phyloP scores from a whole-genome alignment of 352 stramenopile genomes.

The Aphanomyces cochlioides region DNA sequence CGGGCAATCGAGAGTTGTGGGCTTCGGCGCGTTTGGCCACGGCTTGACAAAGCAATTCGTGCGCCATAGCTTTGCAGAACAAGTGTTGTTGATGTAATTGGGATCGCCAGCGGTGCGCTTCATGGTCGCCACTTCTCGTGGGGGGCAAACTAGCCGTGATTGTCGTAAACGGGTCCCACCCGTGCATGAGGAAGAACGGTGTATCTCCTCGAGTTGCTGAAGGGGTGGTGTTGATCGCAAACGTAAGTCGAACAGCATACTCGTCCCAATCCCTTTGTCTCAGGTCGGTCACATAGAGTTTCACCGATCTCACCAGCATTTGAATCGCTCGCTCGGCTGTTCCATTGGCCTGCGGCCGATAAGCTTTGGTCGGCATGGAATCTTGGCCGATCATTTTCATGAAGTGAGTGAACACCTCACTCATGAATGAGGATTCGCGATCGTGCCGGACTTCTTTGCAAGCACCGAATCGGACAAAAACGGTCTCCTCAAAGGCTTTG shows the following conservation, averaged over 20 bases:
- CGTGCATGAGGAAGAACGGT: not conserved
- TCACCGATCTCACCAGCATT: not conserved
- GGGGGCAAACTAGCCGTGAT: not conserved
- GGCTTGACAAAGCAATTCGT: too few species aligned
- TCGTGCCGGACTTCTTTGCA: not conserved
- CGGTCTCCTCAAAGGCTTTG: not conserved
- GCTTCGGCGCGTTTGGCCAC: too few species aligned
- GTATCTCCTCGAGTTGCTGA: not conserved
- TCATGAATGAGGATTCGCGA: not conserved
- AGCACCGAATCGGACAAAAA: not conserved
- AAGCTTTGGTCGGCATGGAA: not conserved
- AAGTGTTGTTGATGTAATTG: too few species aligned
- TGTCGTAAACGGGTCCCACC: not conserved
- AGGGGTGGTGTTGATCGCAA: not conserved
- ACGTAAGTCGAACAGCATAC: not conserved
- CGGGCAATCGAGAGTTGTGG: too few species aligned
- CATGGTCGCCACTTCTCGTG: not conserved
- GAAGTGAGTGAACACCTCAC: not conserved
- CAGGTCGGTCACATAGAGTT: not conserved
- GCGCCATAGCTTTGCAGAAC: too few species aligned
- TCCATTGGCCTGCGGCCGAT: not conserved
- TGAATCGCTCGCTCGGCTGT: not conserved
- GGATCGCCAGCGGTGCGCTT: too few species aligned
- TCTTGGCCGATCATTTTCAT: not conserved
- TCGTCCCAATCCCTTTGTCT: constrained; percentile 1